Conservation (phyloP, 2,329 filamentous ascomycete species). For the Lecanicillium sp. region DNA sequence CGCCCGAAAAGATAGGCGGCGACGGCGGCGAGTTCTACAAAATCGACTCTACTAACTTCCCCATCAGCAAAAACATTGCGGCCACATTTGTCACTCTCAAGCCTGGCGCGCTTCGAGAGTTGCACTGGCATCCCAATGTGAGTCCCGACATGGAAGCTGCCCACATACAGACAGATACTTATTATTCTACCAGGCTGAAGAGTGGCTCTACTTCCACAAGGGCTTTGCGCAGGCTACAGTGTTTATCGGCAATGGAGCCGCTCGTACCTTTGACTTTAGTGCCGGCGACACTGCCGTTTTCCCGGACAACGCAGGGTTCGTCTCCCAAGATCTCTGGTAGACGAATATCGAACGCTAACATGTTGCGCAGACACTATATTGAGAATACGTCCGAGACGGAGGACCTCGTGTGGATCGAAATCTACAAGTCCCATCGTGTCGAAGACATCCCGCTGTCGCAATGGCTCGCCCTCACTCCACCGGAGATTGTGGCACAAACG, state of each 20-base stretch:
- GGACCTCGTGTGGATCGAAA: slow-evolving; percentile 59
- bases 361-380: slow-evolving; percentile 49
- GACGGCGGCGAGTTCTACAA: slow-evolving; percentile 55
- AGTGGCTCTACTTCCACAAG: slow-evolving; percentile 65
- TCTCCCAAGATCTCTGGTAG: neutral
- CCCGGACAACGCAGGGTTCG: slow-evolving; percentile 53
- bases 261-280: slow-evolving; percentile 59
- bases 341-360: neutral
- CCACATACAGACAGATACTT: neutral
- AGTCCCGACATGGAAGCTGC: slow-evolving; percentile 19
- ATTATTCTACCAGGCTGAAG: slow-evolving; percentile 42
- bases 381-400: slow-evolving; percentile 59
- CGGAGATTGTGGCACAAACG: slow-evolving; percentile 51
- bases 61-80: slow-evolving; percentile 57
- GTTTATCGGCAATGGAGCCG: slow-evolving; percentile 52
- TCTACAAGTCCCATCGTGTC: slow-evolving; percentile 61
- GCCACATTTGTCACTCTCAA: slow-evolving; percentile 57
- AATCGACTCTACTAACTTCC: slow-evolving; percentile 61
- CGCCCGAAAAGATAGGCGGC: slow-evolving; percentile 49
- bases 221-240: slow-evolving; percentile 55
- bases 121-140: slow-evolving; percentile 65
- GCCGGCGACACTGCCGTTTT: slow-evolving; percentile 63
- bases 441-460: slow-evolving; percentile 60
- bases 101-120: slow-evolving; percentile 54
- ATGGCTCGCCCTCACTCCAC: slow-evolving; percentile 61